These are phyloP conservation scores for Candida lessepsii DNA, from an alignment of 805 yeast species.

Conservation along the genomic window DNA sequence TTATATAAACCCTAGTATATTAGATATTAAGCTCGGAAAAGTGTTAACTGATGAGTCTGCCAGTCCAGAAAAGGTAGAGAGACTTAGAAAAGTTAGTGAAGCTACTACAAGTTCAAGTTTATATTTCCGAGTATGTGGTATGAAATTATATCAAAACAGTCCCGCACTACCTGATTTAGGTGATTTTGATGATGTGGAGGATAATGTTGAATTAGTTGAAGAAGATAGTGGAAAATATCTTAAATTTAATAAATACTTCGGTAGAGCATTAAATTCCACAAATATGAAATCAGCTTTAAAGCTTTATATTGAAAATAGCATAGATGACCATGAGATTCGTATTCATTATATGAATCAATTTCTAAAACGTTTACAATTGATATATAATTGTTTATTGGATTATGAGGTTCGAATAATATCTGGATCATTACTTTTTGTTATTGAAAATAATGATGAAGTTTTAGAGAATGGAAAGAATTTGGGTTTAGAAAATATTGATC, in stretches of 20 bases:
- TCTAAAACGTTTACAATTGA: constrained; percentile 57
- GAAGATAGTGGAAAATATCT: constrained; percentile 41
- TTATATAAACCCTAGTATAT: constrained; percentile 61
- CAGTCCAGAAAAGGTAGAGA: constrained; percentile 51
- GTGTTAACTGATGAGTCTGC: constrained; percentile 64
- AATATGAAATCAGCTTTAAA: constrained; percentile 47
- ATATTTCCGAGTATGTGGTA: constrained; percentile 82
- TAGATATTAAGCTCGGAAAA: constrained; percentile 84
- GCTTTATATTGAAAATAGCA: constrained; percentile 38
- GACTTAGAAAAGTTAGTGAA: constrained; percentile 63
- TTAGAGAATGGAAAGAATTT: not conserved
- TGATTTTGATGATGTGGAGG: constrained; percentile 3
- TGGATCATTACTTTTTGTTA: constrained; percentile 69
- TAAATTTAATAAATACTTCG: constrained; percentile 65
- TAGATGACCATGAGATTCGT: constrained; percentile 1
- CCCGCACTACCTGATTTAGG: constrained; percentile 1
- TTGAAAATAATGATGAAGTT: constrained; percentile 56
- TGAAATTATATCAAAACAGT: constrained; percentile 49
- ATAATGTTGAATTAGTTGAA: constrained; percentile 3
- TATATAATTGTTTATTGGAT: constrained; percentile 63
- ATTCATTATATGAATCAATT: constrained; percentile 33
- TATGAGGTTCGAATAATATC: constrained; percentile 67
- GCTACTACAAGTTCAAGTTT: constrained; percentile 80
- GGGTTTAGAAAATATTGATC: constrained; percentile 35
- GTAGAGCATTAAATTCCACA: constrained; percentile 52